Percentiles rank a stretch among this genome's conserved stretches.
Evolutionary conservation across 1,139 yeast genomes (phyloP).

Genomic region (Lodderomyces margitis): DNA sequence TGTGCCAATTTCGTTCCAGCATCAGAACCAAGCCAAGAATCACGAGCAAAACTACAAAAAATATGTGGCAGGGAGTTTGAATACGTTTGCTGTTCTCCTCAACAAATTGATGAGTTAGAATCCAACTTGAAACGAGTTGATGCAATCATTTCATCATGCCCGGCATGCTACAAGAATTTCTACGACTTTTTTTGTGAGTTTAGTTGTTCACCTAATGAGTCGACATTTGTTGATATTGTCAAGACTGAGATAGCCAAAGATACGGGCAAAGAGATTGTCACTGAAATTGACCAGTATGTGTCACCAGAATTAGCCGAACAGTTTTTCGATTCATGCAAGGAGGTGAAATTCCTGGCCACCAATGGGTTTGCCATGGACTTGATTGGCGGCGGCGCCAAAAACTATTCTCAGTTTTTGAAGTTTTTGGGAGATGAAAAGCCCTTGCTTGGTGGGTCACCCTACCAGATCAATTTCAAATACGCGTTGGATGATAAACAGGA

Average conservation of each 20-base stretch:
- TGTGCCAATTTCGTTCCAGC: conserved; percentile 63
- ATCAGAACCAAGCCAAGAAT: conserved; percentile 39
- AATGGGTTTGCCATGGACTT: conserved; percentile 97
- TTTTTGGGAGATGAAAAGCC: conserved; percentile 95
- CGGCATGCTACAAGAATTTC: conserved; percentile 89
- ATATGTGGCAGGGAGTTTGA: conserved; percentile 63
- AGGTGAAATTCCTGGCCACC: conserved; percentile 89
- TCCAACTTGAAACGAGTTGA: conserved; percentile 70
- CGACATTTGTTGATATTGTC: conserved; percentile 68
- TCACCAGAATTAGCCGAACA: conserved; percentile 57
- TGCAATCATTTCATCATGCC: conserved; percentile 83
- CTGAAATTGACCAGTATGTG: conserved; percentile 67
- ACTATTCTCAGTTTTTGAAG: conserved; percentile 69
- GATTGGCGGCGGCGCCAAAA: conserved; percentile 92
- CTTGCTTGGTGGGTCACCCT: conserved; percentile 89
- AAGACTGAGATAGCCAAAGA: conserved; percentile 49
- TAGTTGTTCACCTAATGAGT: conserved; percentile 87
- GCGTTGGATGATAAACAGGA: conserved; percentile 17
- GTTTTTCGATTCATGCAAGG: conserved; percentile 82
- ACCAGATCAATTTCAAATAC: conserved; percentile 80
- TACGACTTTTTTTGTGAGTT: conserved; percentile 82
- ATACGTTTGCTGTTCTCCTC: conserved; percentile 41
- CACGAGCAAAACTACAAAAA: conserved; percentile 46
- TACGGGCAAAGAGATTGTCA: conserved; percentile 59
- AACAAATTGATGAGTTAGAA: conserved; percentile 34